These are phyloP conservation scores for Colletotrichum incanum DNA, from an alignment of 2,329 filamentous ascomycete genomes.

Conservation along the genomic window DNA sequence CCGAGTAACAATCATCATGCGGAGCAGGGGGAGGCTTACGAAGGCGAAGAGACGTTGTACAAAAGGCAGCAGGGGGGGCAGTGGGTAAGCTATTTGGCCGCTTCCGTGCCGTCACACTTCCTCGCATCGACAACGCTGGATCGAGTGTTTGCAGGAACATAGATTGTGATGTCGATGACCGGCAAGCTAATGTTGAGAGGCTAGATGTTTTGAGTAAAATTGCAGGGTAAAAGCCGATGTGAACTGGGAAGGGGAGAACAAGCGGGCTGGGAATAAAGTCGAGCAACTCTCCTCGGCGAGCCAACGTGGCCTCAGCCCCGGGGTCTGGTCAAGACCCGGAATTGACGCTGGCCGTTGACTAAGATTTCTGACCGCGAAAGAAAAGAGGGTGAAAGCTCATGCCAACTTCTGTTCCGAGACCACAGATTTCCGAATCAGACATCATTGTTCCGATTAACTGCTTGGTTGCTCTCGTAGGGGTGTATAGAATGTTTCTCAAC, in stretches of 20 bases:
- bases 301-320: neutral
- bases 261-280: neutral
- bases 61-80: neutral
- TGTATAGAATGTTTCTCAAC: neutral
- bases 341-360: neutral
- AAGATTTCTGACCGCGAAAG: neutral
- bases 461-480: neutral
- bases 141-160: neutral
- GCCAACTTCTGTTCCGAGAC: neutral
- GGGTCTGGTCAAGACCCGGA: neutral
- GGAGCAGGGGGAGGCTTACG: neutral
- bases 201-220: conserved; percentile 3
- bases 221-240: conserved; percentile 11
- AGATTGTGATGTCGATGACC: neutral
- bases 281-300: too few relatives aligned
- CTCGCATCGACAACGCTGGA: neutral
- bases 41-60: neutral
- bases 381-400: neutral
- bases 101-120: neutral
- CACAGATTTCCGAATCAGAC: neutral
- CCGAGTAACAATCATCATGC: neutral
- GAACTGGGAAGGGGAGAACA: neutral
- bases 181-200: neutral
- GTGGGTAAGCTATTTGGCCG: neutral
- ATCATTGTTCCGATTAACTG: neutral